A percentile compares a stretch with the other conserved stretches of the same genome.
These are phyloP conservation scores for Candida germanica DNA, from an alignment of 805 yeast genomes.

Conservation along the genomic window DNA sequence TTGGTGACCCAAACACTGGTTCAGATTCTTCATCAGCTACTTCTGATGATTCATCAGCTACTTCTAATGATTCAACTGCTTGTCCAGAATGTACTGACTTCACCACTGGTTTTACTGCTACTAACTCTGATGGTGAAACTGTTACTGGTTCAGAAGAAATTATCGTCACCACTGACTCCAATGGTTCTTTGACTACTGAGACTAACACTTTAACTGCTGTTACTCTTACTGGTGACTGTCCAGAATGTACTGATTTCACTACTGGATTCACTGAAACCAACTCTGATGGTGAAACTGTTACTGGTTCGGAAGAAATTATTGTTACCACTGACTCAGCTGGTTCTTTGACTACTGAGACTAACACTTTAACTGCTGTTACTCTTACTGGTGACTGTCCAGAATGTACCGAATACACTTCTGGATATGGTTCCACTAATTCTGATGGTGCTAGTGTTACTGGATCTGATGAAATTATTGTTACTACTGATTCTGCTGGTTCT, in stretches of 20 bases:
- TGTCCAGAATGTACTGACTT: constrained; percentile 10
- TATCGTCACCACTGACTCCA: constrained; percentile 14
- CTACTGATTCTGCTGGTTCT: constrained; percentile 16
- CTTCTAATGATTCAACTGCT: constrained; percentile 1
- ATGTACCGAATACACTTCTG: constrained; percentile 9
- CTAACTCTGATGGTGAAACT: constrained; percentile 13
- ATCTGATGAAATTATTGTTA: constrained; percentile 11
- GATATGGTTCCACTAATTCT: constrained; percentile 6
- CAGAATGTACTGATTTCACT: constrained; percentile 14
- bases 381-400: constrained; percentile 9
- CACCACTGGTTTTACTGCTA: constrained; percentile 17
- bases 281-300: constrained; percentile 13
- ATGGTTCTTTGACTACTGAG: constrained; percentile 14
- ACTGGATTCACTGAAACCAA: constrained; percentile 16
- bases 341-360: constrained; percentile 11
- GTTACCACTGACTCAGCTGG: constrained; percentile 18
- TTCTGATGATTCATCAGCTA: constrained; percentile 1
- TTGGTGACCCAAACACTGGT: constrained; percentile 1
- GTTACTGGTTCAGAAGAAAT: constrained; percentile 14
- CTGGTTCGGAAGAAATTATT: constrained; percentile 16
- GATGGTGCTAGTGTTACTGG: constrained; percentile 5
- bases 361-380: constrained; percentile 3
- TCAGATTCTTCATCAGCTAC: neutral
- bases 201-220: neutral
- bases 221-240: constrained; percentile 2